Evolutionary conservation across 2,329 filamentous ascomycete genomes (phyloP).

Genomic region (Cercospora zeae-maydis): DNA sequence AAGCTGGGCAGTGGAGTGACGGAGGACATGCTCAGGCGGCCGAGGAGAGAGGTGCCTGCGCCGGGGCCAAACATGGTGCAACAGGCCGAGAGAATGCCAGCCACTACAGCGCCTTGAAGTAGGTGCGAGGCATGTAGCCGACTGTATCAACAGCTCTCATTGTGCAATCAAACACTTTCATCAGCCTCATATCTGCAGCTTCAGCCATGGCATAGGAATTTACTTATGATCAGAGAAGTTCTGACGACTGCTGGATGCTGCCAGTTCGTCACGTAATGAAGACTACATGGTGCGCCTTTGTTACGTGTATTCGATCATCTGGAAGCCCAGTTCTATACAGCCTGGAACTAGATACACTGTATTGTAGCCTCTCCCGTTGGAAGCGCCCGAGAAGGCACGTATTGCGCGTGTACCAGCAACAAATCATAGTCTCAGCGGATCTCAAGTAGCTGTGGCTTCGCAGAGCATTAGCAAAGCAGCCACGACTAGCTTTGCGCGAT

Average conservation of each 20-base stretch:
- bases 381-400: neutral
- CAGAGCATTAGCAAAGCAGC: neutral
- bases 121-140: neutral
- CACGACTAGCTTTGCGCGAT: neutral
- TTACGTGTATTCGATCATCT: neutral
- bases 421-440: neutral
- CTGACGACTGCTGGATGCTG: neutral
- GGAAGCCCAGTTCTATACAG: neutral
- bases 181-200: neutral
- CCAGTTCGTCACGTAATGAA: neutral
- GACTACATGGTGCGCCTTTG: neutral
- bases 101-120: conserved; percentile 24
- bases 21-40: conserved; percentile 75
- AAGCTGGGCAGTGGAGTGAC: conserved; percentile 80
- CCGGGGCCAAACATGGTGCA: conserved; percentile 30
- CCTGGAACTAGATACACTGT: neutral
- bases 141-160: neutral
- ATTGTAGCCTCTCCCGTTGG: neutral
- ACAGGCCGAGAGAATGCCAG: conserved; percentile 29
- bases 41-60: conserved; percentile 43
- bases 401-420: neutral
- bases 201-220: neutral
- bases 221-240: neutral
- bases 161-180: neutral
- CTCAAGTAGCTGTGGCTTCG: neutral